phyloP scores from a whole-genome alignment of 2,329 filamentous ascomycete species.

The Calonectria pauciramosa region DNA sequence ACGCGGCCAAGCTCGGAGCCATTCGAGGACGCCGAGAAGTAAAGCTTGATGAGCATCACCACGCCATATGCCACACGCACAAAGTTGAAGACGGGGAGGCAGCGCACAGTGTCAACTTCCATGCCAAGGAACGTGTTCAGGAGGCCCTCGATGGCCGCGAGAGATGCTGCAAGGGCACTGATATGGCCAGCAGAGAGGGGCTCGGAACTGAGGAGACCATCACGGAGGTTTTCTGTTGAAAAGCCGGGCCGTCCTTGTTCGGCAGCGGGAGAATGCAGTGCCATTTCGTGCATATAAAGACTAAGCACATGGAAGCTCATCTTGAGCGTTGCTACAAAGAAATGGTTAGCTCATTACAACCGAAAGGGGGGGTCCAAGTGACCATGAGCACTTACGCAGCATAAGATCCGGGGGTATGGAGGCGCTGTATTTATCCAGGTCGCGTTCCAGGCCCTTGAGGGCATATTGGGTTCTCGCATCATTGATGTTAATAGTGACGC shows the following conservation, averaged over 20 bases:
- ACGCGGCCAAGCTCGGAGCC: constrained; percentile 78
- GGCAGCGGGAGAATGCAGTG: constrained; percentile 74
- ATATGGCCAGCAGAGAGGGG: constrained; percentile 68
- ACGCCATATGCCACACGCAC: constrained; percentile 80
- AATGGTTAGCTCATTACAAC: neutral
- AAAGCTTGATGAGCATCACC: constrained; percentile 81
- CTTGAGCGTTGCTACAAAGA: constrained; percentile 66
- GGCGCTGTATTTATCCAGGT: constrained; percentile 71
- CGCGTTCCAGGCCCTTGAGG: constrained; percentile 74
- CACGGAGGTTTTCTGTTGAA: constrained; percentile 60
- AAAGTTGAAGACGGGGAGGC: constrained; percentile 78
- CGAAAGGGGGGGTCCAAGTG: neutral
- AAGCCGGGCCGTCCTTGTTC: constrained; percentile 67
- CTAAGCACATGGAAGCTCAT: constrained; percentile 76
- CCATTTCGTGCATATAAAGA: constrained; percentile 83
- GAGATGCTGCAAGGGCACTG: constrained; percentile 75
- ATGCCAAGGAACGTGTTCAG: constrained; percentile 76
- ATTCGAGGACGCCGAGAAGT: constrained; percentile 74
- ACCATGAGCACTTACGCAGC: constrained; percentile 63
- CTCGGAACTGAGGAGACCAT: constrained; percentile 57
- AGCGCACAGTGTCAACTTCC: constrained; percentile 70
- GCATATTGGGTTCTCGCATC: constrained; percentile 76
- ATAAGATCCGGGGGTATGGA: constrained; percentile 67
- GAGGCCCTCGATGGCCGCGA: constrained; percentile 75
- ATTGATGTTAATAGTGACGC: constrained; percentile 65